Conservation (phyloP, 495 filamentous ascomycete species). For the Annulohypoxylon nitens region DNA sequence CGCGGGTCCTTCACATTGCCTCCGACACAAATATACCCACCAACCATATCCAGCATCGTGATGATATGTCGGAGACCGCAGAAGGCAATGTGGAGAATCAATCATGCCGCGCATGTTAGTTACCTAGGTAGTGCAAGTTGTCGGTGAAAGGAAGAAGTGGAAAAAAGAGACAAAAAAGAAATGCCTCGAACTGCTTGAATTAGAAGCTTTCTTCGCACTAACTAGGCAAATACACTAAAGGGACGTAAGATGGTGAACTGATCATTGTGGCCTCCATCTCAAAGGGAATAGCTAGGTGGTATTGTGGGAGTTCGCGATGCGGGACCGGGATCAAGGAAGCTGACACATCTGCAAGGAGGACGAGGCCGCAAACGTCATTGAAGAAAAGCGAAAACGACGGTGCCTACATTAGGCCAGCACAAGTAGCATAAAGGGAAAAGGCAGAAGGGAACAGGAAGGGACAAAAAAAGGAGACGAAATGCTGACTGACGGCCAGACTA, state of each 20-base stretch:
- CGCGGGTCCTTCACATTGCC: slow-evolving; percentile 21
- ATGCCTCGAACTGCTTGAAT: slow-evolving; percentile 16
- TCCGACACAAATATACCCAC: slow-evolving; percentile 37
- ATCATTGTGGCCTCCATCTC: slow-evolving; percentile 21
- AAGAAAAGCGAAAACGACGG: slow-evolving; percentile 23
- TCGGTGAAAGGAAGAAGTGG: slow-evolving; percentile 24
- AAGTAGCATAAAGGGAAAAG: slow-evolving; percentile 9
- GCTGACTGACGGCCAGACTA: slow-evolving; percentile 34
- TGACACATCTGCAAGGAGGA: slow-evolving; percentile 34
- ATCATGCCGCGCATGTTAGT: slow-evolving; percentile 24
- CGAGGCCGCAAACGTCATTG: slow-evolving; percentile 38
- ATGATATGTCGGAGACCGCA: slow-evolving; percentile 23
- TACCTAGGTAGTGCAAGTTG: neutral
- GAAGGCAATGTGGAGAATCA: slow-evolving; percentile 22
- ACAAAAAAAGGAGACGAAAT: slow-evolving; percentile 12
- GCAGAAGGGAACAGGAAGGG: neutral
- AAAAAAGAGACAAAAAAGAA: neutral
- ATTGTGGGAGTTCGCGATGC: slow-evolving; percentile 41
- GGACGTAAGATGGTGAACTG: slow-evolving; percentile 42
- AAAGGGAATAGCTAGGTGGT: slow-evolving; percentile 36
- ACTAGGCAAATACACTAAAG: slow-evolving; percentile 13
- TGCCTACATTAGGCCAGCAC: slow-evolving; percentile 17
- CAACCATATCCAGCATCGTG: slow-evolving; percentile 21
- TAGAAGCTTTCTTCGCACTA: slow-evolving; percentile 23
- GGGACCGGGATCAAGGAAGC: slow-evolving; percentile 38